A percentile compares a stretch with the other conserved stretches of the same genome.
phyloP scores from a whole-genome alignment of 2,329 filamentous ascomycete species.

The Botrytis cinerea region DNA sequence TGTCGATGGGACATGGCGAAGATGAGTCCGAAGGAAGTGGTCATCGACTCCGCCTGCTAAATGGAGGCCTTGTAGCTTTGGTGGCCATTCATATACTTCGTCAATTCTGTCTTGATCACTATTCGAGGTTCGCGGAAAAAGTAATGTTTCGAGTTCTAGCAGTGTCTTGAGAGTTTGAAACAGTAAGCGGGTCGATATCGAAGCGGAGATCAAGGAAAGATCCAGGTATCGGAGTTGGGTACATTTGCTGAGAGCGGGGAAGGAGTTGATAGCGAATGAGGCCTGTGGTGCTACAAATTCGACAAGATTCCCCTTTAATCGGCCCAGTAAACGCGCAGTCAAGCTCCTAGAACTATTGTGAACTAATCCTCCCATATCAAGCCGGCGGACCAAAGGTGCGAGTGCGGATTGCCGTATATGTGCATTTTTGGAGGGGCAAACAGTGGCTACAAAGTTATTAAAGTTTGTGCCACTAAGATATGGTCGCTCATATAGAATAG shows the following conservation, averaged over 20 bases:
- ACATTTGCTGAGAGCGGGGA: conserved; percentile 43
- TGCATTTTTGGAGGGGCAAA: conserved; percentile 43
- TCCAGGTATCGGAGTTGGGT: conserved; percentile 38
- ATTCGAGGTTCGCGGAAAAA: conserved; percentile 40
- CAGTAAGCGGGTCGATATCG: conserved; percentile 38
- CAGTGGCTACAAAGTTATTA: conserved; percentile 38
- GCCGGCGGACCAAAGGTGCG: conserved; percentile 36
- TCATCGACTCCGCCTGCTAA: conserved; percentile 41
- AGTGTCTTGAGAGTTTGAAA: conserved; percentile 40
- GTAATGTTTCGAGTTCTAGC: conserved; percentile 38
- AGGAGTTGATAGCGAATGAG: conserved; percentile 41
- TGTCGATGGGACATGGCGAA: conserved; percentile 31
- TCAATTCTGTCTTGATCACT: conserved; percentile 27
- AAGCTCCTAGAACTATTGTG: conserved; percentile 40
- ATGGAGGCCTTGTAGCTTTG: conserved; percentile 39
- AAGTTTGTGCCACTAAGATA: conserved; percentile 40
- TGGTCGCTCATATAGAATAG: conserved; percentile 37
- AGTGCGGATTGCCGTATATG: conserved; percentile 40
- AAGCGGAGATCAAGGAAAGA: conserved; percentile 40
- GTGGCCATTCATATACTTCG: conserved; percentile 39
- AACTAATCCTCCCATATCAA: conserved; percentile 42
- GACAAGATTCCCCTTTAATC: conserved; percentile 41
- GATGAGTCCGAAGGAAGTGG: conserved; percentile 36
- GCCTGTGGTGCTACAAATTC: conserved; percentile 42
- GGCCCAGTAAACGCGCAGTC: conserved; percentile 40